These are phyloP conservation scores for Trichosporon ovoides DNA, from an alignment of 1,284 basidiomycete species.

Conservation along the genomic window DNA sequence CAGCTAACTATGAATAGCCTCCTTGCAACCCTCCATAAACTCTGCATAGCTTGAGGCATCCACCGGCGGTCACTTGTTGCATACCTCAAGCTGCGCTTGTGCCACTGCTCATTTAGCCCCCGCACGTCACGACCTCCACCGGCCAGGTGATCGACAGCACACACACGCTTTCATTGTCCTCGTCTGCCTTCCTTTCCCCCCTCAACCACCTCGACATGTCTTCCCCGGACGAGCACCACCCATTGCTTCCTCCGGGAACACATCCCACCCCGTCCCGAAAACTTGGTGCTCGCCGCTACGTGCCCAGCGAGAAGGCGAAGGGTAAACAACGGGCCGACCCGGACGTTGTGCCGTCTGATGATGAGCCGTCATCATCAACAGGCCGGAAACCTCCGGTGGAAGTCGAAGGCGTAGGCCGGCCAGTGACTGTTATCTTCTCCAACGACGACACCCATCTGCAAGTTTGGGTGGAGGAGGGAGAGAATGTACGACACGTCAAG, in stretches of 20 bases:
- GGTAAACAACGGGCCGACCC: slow-evolving; percentile 68
- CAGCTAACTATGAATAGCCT: no score
- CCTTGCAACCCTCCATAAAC: no score
- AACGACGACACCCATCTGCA: slow-evolving; percentile 56
- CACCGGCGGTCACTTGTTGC: no score
- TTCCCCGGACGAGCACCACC: background rate
- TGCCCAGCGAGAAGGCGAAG: slow-evolving; percentile 57
- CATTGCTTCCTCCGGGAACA: background rate
- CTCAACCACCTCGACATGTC: background rate
- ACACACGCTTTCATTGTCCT: background rate
- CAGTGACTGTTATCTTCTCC: slow-evolving; percentile 58
- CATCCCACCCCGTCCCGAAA: background rate
- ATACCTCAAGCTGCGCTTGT: no score
- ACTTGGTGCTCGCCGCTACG: background rate
- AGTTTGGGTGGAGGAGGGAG: slow-evolving; percentile 54
- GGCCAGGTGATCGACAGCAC: background rate
- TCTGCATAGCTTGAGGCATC: no score
- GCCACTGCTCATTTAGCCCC: background rate
- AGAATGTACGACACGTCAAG: slow-evolving; percentile 71
- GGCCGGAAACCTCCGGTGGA: background rate
- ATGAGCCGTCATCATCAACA: slow-evolving; percentile 5
- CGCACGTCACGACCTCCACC: slow-evolving; percentile 4
- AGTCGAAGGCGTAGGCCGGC: slow-evolving; percentile 27
- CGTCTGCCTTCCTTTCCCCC: background rate
- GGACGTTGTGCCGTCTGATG: slow-evolving; percentile 6